Percentiles rank a stretch among this genome's conserved stretches.
phyloP scores from a whole-genome alignment of 345 rosid species.

The Arabidopsis thaliana region TAIR10.1 NC_003070.9:19634501-19635000 shows the following conservation, averaged over 20 bases:
- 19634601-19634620: not conserved
- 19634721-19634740: not conserved
- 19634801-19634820: too few relatives aligned
- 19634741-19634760: not conserved
- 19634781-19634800: not conserved
- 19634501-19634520: too few relatives aligned
- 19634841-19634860: too few relatives aligned
- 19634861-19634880: too few relatives aligned
- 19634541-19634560: too few relatives aligned
- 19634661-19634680: too few relatives aligned
- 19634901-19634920: too few relatives aligned
- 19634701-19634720: not conserved
- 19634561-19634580: not conserved
- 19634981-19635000: not conserved
- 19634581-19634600: not conserved
- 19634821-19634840: not conserved
- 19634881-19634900: too few relatives aligned
- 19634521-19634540: too few relatives aligned
- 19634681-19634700: not conserved
- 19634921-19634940: too few relatives aligned
- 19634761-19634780: not conserved
- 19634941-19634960: not conserved
- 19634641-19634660: not conserved
- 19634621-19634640: not conserved
- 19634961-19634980: not conserved